Percentiles rank a stretch among this genome's conserved stretches.
phyloP scores from a whole-genome alignment of 371 early-diverging fungal genomes.

The Syncephalis plumigaleata region DNA sequence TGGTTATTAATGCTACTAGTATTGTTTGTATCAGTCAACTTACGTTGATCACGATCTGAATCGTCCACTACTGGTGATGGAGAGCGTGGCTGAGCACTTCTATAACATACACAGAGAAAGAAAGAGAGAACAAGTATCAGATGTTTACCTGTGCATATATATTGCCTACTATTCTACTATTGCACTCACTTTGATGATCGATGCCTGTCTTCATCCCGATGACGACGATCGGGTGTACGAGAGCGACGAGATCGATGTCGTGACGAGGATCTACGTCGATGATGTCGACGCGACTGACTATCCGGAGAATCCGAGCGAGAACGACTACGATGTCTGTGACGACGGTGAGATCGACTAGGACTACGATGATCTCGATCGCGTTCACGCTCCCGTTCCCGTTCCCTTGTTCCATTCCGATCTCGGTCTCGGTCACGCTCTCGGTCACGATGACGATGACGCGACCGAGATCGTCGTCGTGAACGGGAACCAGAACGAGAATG shows the following conservation, averaged over 20 bases:
- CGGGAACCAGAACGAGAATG: constrained; percentile 13
- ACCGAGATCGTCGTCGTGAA: constrained; percentile 14
- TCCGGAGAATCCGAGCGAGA: constrained; percentile 9
- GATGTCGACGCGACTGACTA: too few species aligned
- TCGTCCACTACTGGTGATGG: constrained; percentile 54
- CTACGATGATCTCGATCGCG: constrained; percentile 8
- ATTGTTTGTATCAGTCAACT: too few species aligned
- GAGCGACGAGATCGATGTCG: background rate
- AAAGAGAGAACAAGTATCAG: too few species aligned
- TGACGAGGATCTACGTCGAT: constrained; percentile 6
- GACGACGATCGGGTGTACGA: background rate
- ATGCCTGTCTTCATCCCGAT: background rate
- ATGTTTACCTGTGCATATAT: constrained; percentile 7
- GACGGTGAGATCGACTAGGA: constrained; percentile 12
- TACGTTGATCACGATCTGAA: constrained; percentile 70
- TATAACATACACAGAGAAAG: too few species aligned
- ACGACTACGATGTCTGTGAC: constrained; percentile 11
- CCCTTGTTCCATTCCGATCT: constrained; percentile 16
- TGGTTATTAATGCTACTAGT: too few species aligned
- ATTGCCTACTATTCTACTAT: too few species aligned
- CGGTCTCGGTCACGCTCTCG: constrained; percentile 15
- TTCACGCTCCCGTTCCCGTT: constrained; percentile 7
- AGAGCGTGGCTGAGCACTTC: constrained; percentile 18
- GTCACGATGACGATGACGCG: constrained; percentile 12
- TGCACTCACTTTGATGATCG: constrained; percentile 1